phyloP scores from a whole-genome alignment of 2,329 filamentous ascomycete genomes.

The Penicillium fuscoglaucum region DNA sequence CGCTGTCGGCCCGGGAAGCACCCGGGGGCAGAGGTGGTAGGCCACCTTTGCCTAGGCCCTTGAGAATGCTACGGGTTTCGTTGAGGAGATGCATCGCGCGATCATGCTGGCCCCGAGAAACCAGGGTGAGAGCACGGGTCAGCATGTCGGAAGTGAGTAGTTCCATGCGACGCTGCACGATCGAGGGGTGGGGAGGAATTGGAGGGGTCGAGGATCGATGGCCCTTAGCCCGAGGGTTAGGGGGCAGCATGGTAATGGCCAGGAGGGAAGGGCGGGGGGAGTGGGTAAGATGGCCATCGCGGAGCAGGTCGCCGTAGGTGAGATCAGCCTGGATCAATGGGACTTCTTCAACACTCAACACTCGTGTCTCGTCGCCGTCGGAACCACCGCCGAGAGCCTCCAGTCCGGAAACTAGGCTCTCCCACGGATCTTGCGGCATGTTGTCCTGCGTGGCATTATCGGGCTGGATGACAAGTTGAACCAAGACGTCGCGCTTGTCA shows the following conservation, averaged over 20 bases:
- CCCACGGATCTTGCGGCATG: slow-evolving; percentile 91
- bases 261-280: slow-evolving; percentile 85
- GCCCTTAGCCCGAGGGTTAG: slow-evolving; percentile 63
- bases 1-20: slow-evolving; percentile 43
- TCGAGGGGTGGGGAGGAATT: slow-evolving; percentile 90
- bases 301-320: slow-evolving; percentile 87
- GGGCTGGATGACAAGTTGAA: slow-evolving; percentile 88
- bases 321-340: slow-evolving; percentile 94
- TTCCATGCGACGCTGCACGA: slow-evolving; percentile 97
- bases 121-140: slow-evolving; percentile 83
- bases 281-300: slow-evolving; percentile 82
- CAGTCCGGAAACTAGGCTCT: slow-evolving; percentile 91
- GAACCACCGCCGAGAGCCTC: slow-evolving; percentile 87
- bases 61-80: slow-evolving; percentile 92
- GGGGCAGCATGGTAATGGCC: slow-evolving; percentile 88
- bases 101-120: slow-evolving; percentile 89
- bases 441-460: slow-evolving; percentile 81
- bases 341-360: slow-evolving; percentile 86
- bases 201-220: slow-evolving; percentile 63
- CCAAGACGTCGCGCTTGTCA: slow-evolving; percentile 90
- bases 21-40: slow-evolving; percentile 77
- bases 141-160: slow-evolving; percentile 97
- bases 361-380: slow-evolving; percentile 81
- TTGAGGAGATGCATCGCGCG: slow-evolving; percentile 87
- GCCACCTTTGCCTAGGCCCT: slow-evolving; percentile 91